These are phyloP conservation scores for Phytophthora colocasiae DNA, from an alignment of 352 stramenopile genomes.

Conservation along the genomic window DNA sequence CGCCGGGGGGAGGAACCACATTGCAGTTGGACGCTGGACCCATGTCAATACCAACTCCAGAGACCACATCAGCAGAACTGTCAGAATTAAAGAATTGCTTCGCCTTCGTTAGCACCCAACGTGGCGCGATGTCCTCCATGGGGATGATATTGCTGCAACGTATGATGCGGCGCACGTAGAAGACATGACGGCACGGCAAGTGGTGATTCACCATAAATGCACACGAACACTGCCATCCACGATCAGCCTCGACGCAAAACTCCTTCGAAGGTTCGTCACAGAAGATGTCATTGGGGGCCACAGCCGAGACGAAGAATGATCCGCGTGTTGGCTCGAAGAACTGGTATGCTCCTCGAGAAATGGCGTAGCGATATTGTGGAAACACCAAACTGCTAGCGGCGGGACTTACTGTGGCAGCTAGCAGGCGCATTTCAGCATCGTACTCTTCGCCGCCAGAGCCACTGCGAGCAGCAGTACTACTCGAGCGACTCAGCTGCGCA, in stretches of 20 bases:
- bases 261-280: constrained; percentile 42
- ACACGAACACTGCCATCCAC: constrained; percentile 46
- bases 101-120: constrained; percentile 37
- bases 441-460: constrained; percentile 20
- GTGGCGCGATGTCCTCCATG: constrained; percentile 32
- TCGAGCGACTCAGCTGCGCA: constrained; percentile 7
- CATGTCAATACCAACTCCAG: constrained; percentile 2
- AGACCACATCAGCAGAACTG: not conserved
- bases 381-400: constrained; percentile 34
- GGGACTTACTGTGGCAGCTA: constrained; percentile 34
- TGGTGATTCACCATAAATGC: constrained; percentile 48
- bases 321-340: constrained; percentile 43
- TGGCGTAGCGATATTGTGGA: constrained; percentile 39
- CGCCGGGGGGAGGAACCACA: constrained; percentile 26
- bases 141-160: constrained; percentile 42
- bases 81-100: constrained; percentile 31
- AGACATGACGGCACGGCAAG: constrained; percentile 42
- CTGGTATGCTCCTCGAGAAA: constrained; percentile 37
- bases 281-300: constrained; percentile 39
- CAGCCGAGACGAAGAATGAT: constrained; percentile 39
- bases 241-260: constrained; percentile 42
- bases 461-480: constrained; percentile 6
- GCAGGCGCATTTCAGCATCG: constrained; percentile 41
- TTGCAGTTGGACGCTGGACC: constrained; percentile 7
- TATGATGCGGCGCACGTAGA: constrained; percentile 45